Evolutionary conservation across 2,329 filamentous ascomycete genomes (phyloP), one percentile per base, ranked within the genome.

Genomic region (Alternaria triticimaculans): DNA sequence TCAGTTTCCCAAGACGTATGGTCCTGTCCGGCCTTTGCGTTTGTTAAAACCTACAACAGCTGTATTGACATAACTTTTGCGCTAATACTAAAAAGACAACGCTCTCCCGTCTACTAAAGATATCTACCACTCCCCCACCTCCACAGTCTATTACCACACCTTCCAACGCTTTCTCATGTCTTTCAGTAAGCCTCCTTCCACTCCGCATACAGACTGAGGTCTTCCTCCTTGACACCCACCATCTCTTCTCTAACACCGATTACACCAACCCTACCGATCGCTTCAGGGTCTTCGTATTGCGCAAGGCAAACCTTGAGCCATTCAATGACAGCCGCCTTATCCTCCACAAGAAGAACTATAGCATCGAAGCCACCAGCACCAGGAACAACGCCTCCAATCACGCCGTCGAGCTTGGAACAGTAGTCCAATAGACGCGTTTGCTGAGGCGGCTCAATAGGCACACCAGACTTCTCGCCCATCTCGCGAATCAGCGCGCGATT

Each of bases 301-400:
- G 82, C 82, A 62, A 97, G 80, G 46, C 93, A 89, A 46, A 82
- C 80, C 66, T 87, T 84, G 21, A 98, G 80, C 12, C 83, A 82
- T 21, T 77, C 76, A 59, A 90, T 82, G 2, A 92, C 92, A 53
- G 85, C 86, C 37, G 84, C 85, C 57, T 92, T 89, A 72, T 97
- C 92, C 72, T 87, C 86, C 68, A 97, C 88, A 63, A 99, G 80
- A 64, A 99, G 79, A 1, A 91, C 92, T 59, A 97, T 86, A 2
- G 96, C 96, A 83, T 99, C 96, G 75, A 92, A 97, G 0, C 96
- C 96, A 10, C 96, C 96, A 0, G 96, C 96, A 0, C 96, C 96
- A 0, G 96, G 96, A 0, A 97, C 96, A 0, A 98, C 93, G 0
- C 94, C 96, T 1, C 94, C 94, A 68, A 94, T 88, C 4, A 98